Evolutionary conservation across 768 basidiomycete species (phyloP).

Genomic region (Mycena vitilis): DNA sequence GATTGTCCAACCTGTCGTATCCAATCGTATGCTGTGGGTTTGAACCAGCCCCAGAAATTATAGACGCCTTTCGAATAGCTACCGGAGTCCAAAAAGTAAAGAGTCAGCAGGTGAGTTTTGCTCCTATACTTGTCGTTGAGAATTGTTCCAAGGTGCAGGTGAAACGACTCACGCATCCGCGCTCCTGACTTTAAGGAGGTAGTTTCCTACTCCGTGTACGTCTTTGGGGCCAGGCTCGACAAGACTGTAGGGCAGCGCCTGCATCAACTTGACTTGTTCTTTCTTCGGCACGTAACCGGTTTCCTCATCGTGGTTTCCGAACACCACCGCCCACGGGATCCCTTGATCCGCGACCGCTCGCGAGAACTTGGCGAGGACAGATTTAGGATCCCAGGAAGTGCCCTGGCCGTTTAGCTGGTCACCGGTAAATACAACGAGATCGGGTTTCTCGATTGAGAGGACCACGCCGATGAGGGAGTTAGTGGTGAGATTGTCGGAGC

Average conservation of each 20-base stretch:
- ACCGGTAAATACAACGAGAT: constrained; percentile 91
- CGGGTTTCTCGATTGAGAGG: constrained; percentile 87
- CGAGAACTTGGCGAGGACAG: constrained; percentile 91
- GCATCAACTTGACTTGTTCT: constrained; percentile 77
- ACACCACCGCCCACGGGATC: constrained; percentile 92
- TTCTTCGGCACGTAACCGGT: constrained; percentile 65
- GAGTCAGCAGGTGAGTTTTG: constrained; percentile 86
- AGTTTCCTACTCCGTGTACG: constrained; percentile 93
- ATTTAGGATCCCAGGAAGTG: constrained; percentile 89
- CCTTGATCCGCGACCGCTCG: constrained; percentile 75
- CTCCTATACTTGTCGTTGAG: constrained; percentile 59
- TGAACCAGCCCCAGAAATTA: constrained; percentile 73
- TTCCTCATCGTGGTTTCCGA: constrained; percentile 95
- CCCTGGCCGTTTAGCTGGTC: constrained; percentile 77
- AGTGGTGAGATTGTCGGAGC: constrained; percentile 85
- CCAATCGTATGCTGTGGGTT: constrained; percentile 87
- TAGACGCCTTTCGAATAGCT: constrained; percentile 72
- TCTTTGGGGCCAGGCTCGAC: constrained; percentile 84
- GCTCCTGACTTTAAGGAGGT: constrained; percentile 86
- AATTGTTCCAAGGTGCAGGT: neutral
- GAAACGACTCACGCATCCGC: constrained; percentile 77
- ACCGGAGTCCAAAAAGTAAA: constrained; percentile 94
- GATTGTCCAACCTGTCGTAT: constrained; percentile 66
- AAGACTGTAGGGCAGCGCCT: constrained; percentile 86
- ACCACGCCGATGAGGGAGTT: constrained; percentile 71